Evolutionary conservation across 257 asterid genomes (phyloP).

Genomic region (Linaria vulgaris): DNA sequence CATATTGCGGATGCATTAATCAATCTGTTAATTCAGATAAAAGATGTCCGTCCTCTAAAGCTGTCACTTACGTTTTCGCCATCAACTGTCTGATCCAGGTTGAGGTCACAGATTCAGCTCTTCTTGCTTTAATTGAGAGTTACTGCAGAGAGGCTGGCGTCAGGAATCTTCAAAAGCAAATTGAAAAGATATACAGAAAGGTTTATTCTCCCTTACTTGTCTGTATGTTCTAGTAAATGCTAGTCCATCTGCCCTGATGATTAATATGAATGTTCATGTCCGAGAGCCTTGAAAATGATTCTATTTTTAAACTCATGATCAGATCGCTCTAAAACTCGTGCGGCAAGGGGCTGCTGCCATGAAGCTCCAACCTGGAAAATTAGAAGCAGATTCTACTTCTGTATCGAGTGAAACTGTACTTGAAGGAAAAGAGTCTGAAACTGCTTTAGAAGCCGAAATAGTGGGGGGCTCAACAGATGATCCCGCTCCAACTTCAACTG

Average conservation of each 20-base stretch:
- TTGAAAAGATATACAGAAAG: conserved; percentile 97
- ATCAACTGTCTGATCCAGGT: conserved; percentile 51
- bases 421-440: conserved; percentile 38
- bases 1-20: background rate
- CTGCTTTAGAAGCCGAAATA: conserved; percentile 53
- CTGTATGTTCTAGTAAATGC: background rate
- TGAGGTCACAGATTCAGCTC: conserved; percentile 87
- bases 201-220: conserved; percentile 33
- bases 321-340: conserved; percentile 92
- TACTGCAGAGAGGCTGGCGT: conserved; percentile 99
- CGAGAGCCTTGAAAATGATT: conserved; percentile 12
- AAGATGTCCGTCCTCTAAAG: background rate
- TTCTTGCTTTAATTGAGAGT: conserved; percentile 84
- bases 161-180: conserved; percentile 98
- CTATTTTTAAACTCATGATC: conserved; percentile 20
- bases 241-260: conserved; percentile 9
- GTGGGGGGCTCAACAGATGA: conserved; percentile 32
- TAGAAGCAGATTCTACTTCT: too few relatives aligned
- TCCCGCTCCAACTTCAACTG: conserved; percentile 33
- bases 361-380: conserved; percentile 27
- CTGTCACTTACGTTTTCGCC: background rate
- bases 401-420: conserved; percentile 28
- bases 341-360: conserved; percentile 44
- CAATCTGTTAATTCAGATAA: background rate
- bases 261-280: background rate